Percentiles rank a stretch among this genome's conserved stretches.
Conservation (phyloP, 148 eudicot species). For the Vaccinium darrowii region DNA sequence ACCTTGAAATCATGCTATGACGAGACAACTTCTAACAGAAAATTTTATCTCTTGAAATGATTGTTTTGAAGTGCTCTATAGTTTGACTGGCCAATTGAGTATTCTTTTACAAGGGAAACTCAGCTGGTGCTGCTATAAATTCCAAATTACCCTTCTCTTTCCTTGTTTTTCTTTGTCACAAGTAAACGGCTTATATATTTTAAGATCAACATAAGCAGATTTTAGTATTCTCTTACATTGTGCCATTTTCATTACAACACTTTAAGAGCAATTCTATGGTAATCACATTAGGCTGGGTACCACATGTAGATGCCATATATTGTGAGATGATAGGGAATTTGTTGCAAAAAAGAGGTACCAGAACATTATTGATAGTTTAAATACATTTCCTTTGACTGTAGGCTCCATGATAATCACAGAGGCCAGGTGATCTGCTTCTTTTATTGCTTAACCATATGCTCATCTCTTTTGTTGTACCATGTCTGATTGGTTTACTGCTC, state of each 20-base stretch:
- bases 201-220: background rate
- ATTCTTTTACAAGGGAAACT: background rate
- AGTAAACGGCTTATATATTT: too few relatives aligned
- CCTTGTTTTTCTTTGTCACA: background rate
- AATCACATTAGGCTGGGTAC: background rate
- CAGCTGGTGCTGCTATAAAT: background rate
- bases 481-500: constrained; percentile 7
- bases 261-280: background rate
- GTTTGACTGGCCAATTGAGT: background rate
- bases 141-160: background rate
- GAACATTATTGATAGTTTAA: background rate
- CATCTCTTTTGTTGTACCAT: background rate
- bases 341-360: background rate
- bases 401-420: background rate
- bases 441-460: background rate
- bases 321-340: background rate
- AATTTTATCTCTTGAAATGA: background rate
- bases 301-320: background rate
- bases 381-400: background rate
- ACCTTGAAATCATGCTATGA: background rate
- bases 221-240: background rate
- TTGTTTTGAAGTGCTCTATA: background rate
- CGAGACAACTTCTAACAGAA: background rate
- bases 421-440: background rate
- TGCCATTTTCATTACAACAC: background rate